Evolutionary conservation across 2,329 filamentous ascomycete genomes (phyloP), one percentile per base, ranked within the genome.

Genomic region (Beauveria sp.): DNA sequence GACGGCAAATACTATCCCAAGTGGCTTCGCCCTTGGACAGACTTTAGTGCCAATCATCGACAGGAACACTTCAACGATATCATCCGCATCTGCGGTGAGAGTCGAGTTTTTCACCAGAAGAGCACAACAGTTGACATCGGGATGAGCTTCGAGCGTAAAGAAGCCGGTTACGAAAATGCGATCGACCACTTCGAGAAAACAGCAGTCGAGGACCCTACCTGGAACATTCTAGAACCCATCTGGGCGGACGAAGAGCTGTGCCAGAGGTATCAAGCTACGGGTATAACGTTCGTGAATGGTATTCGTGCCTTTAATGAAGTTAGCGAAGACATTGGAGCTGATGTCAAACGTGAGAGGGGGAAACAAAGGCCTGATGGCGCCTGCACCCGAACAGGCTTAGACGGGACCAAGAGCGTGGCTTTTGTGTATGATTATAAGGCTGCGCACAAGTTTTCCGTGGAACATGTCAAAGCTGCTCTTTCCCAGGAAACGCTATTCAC

Each of bases 381-480:
- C 1, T 10, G 41, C 14, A 56, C 40, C 40, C 14, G 16, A 26
- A 59, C 14, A 53, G n/a, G 43, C 43, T 10, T 51, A 26, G 41
- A 51, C 26, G 53, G 44, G 22, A 30, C 5, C 14, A 24, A 60
- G 57, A 60, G 48, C 22, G 7, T 37, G 14, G 47, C 47, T 44
- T 60, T 60, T 40, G 28, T 47, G 2, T 60, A 46, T 30, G 40
- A 60, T 20, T 60, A 60, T 30, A 60, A 60, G 18, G 52, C 59
- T 22, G 30, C 52, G 7, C 44, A 61, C 22, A 61, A 61, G 52
- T n/a, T 61, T n/a, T 46, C 59, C 6, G 6, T 51, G 10, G 30
- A 56, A 22, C 5, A 28, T 26, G 3, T 56, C 2, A 2, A 46
- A 40, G 37, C 54, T 30, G 24, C 54, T 9, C 20, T 56, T 5